Conservation (phyloP, 1,139 yeast species). For the Sugiyamaella pinicola region DNA sequence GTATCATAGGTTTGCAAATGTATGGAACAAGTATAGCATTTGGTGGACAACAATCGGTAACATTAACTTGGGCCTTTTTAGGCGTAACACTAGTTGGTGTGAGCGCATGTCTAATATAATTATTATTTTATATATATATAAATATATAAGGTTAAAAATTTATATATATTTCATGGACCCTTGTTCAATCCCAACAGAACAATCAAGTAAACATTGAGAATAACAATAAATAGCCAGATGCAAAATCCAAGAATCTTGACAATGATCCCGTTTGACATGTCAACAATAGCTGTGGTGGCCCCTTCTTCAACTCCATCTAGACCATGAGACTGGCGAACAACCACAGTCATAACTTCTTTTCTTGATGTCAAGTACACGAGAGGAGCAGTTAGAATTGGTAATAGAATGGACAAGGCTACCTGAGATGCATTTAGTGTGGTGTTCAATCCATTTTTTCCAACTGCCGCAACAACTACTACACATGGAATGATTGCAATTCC, state of each 20-base stretch:
- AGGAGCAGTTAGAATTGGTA: slow-evolving; percentile 79
- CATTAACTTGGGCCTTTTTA: slow-evolving; percentile 37
- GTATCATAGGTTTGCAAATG: slow-evolving; percentile 83
- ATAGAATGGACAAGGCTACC: slow-evolving; percentile 67
- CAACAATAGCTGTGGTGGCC: slow-evolving; percentile 28
- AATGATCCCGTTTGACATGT: slow-evolving; percentile 65
- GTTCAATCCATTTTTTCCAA: slow-evolving; percentile 69
- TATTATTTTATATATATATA: neutral
- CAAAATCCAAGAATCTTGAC: slow-evolving; percentile 50
- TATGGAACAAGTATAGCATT: slow-evolving; percentile 73
- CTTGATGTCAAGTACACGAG: slow-evolving; percentile 71
- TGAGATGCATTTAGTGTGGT: slow-evolving; percentile 72
- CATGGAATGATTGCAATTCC: slow-evolving; percentile 74
- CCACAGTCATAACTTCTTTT: slow-evolving; percentile 61
- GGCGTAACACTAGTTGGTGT: slow-evolving; percentile 40
- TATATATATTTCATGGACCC: neutral
- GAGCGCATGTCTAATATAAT: slow-evolving; percentile 22
- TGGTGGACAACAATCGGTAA: slow-evolving; percentile 52
- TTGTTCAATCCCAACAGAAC: slow-evolving; percentile 54
- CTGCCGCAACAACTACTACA: slow-evolving; percentile 53
- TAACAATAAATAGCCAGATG: slow-evolving; percentile 67
- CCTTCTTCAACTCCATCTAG: slow-evolving; percentile 38
- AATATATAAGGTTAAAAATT: neutral
- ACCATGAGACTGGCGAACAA: slow-evolving; percentile 37
- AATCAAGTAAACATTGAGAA: slow-evolving; percentile 69